phyloP scores from a whole-genome alignment of 148 eudicot genomes.

The Rhododendron mucronatum region DNA sequence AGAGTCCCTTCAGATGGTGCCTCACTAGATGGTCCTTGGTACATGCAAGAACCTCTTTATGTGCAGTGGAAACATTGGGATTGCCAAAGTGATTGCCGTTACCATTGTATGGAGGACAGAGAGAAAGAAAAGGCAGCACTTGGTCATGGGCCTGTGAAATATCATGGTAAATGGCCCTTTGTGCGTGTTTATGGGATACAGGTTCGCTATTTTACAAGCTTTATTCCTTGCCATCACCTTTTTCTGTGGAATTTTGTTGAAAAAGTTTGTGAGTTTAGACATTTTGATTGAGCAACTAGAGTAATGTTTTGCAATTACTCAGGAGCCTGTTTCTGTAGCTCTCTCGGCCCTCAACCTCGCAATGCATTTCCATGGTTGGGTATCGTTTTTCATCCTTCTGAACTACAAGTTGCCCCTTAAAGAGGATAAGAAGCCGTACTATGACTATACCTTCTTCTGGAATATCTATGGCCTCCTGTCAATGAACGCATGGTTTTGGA shows the following conservation, averaged over 20 bases:
- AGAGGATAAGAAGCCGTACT: slow-evolving; percentile 44
- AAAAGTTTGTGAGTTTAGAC: slow-evolving; percentile 10
- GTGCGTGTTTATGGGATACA: slow-evolving; percentile 65
- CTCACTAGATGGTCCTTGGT: slow-evolving; percentile 50
- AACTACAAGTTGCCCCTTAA: slow-evolving; percentile 60
- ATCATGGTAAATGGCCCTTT: slow-evolving; percentile 97
- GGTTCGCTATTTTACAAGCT: slow-evolving; percentile 36
- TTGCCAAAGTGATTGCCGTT: slow-evolving; percentile 78
- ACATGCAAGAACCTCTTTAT: slow-evolving; percentile 55
- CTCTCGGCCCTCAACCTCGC: slow-evolving; percentile 73
- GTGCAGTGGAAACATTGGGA: slow-evolving; percentile 59
- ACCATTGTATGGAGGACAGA: slow-evolving; percentile 71
- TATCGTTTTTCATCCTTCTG: slow-evolving; percentile 53
- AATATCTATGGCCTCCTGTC: slow-evolving; percentile 64
- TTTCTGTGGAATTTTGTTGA: neutral
- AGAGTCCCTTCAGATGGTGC: slow-evolving; percentile 36
- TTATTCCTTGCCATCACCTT: neutral
- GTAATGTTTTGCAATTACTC: slow-evolving; percentile 25
- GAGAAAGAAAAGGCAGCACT: slow-evolving; percentile 57
- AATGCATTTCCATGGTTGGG: slow-evolving; percentile 86
- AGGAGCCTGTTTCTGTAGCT: slow-evolving; percentile 87
- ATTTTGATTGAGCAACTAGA: slow-evolving; percentile 18
- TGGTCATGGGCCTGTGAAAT: slow-evolving; percentile 66
- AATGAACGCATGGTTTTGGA: slow-evolving; percentile 85
- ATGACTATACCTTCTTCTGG: slow-evolving; percentile 65